These are phyloP conservation scores for Hippophae gyantsensis DNA, from an alignment of 306 rosid genomes.

Conservation along the genomic window DNA sequence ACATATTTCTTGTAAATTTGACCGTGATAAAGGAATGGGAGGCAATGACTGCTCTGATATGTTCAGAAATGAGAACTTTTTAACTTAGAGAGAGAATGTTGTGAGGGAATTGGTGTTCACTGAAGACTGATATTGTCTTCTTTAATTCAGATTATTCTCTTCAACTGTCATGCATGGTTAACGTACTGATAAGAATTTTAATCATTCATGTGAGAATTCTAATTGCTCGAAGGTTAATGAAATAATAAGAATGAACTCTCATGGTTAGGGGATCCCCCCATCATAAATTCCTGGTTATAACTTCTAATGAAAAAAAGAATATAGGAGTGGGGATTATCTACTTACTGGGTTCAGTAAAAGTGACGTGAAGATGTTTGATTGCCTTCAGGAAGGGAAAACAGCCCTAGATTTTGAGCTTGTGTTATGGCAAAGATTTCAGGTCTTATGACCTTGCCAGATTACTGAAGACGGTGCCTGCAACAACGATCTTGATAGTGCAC, in stretches of 20 bases:
- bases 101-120: background rate
- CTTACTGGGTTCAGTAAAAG: background rate
- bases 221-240: no score
- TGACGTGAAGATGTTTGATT: conserved; percentile 9
- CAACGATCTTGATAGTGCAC: conserved; percentile 26
- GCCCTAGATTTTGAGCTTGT: conserved; percentile 63
- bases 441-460: conserved; percentile 74
- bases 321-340: background rate
- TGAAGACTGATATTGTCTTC: background rate
- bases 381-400: conserved; percentile 77
- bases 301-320: background rate
- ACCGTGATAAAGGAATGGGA: background rate
- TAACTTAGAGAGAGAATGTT: background rate
- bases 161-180: background rate
- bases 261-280: no score
- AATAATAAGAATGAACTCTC: background rate
- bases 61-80: background rate
- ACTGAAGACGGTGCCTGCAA: conserved; percentile 43
- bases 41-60: background rate
- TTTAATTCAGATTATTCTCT: background rate
- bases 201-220: background rate
- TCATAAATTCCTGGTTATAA: no score
- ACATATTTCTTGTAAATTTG: background rate
- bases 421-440: conserved; percentile 85
- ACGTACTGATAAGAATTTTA: background rate